A percentile compares a stretch with the other conserved stretches of the same genome.
Conservation (phyloP, 2,329 filamentous ascomycete species). For the Teratosphaeria destructans region DNA sequence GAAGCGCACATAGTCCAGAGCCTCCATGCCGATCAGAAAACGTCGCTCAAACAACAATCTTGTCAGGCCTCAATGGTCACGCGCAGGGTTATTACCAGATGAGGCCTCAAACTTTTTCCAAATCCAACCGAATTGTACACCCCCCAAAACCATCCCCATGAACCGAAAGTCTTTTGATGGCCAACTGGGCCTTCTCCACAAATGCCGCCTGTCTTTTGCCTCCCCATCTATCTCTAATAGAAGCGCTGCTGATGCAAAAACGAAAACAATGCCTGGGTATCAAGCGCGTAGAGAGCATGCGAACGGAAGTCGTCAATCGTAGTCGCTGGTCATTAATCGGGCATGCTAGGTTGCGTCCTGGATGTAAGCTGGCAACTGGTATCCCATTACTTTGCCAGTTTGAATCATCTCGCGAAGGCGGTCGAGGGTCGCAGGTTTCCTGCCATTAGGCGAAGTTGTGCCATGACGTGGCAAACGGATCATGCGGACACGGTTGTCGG, state of each 20-base stretch:
- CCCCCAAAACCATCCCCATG: not conserved
- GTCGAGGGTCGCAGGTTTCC: constrained; percentile 24
- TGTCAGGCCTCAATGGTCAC: not conserved
- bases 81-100: not conserved
- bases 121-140: not conserved
- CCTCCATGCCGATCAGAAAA: not conserved
- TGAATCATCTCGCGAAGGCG: constrained; percentile 6
- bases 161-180: not conserved
- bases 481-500: constrained; percentile 65
- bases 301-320: constrained; percentile 19
- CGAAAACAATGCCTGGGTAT: constrained; percentile 21
- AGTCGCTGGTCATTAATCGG: constrained; percentile 9
- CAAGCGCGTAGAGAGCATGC: constrained; percentile 7
- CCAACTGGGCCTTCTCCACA: constrained; percentile 7
- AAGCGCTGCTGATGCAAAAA: constrained; percentile 18
- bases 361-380: constrained; percentile 24
- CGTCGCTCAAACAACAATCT: not conserved
- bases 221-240: constrained; percentile 21
- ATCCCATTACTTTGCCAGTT: constrained; percentile 6
- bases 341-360: constrained; percentile 9
- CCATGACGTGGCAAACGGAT: constrained; percentile 30
- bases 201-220: constrained; percentile 10
- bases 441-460: constrained; percentile 18
- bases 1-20: not conserved
- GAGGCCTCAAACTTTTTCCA: not conserved